Evolutionary conservation across 2,329 filamentous ascomycete genomes (phyloP).

Genomic region (Plenodomus lindquistii): DNA sequence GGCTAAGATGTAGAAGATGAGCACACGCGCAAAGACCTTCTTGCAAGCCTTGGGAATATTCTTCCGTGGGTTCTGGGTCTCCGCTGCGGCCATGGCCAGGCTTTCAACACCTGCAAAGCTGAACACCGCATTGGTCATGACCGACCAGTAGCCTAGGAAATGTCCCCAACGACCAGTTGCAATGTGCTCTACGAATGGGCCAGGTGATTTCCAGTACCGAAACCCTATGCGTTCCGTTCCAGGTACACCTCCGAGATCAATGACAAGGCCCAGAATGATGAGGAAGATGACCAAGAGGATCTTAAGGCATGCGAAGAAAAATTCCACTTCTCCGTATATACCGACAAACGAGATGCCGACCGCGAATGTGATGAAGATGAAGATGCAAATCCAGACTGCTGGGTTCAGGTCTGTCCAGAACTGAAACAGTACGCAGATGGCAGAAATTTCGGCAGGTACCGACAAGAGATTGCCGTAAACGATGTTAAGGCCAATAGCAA

Average conservation of each 20-base stretch:
- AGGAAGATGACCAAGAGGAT: slow-evolving; percentile 37
- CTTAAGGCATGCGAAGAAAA: slow-evolving; percentile 55
- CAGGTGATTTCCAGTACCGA: slow-evolving; percentile 68
- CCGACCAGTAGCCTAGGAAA: slow-evolving; percentile 62
- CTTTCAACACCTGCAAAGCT: slow-evolving; percentile 33
- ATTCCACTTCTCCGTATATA: slow-evolving; percentile 51
- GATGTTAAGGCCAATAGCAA: slow-evolving; percentile 56
- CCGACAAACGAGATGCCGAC: slow-evolving; percentile 37
- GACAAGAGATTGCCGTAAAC: slow-evolving; percentile 60
- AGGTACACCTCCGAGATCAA: slow-evolving; percentile 34
- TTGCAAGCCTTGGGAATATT: slow-evolving; percentile 58
- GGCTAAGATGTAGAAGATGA: slow-evolving; percentile 57
- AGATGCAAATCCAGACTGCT: slow-evolving; percentile 38
- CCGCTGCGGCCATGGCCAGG: slow-evolving; percentile 34
- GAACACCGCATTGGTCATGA: slow-evolving; percentile 57
- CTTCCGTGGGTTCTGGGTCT: slow-evolving; percentile 34
- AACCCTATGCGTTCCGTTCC: slow-evolving; percentile 56
- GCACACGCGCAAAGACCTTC: slow-evolving; percentile 57
- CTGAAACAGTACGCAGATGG: slow-evolving; percentile 30
- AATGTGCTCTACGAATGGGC: slow-evolving; percentile 49
- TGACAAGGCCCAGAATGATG: slow-evolving; percentile 32
- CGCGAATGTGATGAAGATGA: slow-evolving; percentile 37
- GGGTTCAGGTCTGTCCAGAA: slow-evolving; percentile 39
- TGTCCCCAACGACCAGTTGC: slow-evolving; percentile 61
- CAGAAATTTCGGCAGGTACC: slow-evolving; percentile 37